Evolutionary conservation across 73 alveolate genomes (phyloP).

Genomic region (Tetrahymena borealis): DNA sequence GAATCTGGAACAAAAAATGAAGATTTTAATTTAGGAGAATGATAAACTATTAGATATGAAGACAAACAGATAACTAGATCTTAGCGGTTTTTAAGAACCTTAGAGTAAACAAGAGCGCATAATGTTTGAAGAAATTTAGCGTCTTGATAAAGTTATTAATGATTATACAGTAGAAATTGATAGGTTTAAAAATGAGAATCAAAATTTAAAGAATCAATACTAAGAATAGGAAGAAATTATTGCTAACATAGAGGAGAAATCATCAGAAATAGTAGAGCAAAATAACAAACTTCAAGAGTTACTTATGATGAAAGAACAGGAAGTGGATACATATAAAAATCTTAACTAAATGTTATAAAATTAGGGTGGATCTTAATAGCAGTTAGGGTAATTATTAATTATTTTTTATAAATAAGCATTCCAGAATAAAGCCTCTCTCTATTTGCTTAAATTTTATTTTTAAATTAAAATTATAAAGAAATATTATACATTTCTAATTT

Average conservation of each 20-base stretch:
- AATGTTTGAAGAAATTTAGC: not conserved
- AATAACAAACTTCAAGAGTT: not conserved
- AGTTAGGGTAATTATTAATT: not conserved
- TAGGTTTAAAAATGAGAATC: not conserved
- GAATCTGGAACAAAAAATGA: not conserved
- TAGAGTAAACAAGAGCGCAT: not conserved
- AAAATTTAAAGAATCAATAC: not conserved
- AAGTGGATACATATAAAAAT: not conserved
- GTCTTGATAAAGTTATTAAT: not conserved
- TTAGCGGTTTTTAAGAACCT: not conserved
- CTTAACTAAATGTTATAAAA: not conserved
- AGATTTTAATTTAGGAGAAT: not conserved
- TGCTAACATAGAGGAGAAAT: not conserved
- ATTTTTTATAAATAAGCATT: too few relatives aligned
- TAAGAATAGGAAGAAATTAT: not conserved
- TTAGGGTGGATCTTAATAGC: not conserved
- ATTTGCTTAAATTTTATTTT: too few relatives aligned
- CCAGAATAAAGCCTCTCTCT: too few relatives aligned
- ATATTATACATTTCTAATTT: not conserved
- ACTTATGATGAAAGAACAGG: not conserved
- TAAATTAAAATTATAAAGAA: too few relatives aligned
- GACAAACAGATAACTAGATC: not conserved
- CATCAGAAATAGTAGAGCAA: not conserved
- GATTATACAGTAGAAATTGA: not conserved
- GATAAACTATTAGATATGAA: not conserved